phyloP scores from a whole-genome alignment of 306 rosid species.

The Leucaena leucocephala region DNA sequence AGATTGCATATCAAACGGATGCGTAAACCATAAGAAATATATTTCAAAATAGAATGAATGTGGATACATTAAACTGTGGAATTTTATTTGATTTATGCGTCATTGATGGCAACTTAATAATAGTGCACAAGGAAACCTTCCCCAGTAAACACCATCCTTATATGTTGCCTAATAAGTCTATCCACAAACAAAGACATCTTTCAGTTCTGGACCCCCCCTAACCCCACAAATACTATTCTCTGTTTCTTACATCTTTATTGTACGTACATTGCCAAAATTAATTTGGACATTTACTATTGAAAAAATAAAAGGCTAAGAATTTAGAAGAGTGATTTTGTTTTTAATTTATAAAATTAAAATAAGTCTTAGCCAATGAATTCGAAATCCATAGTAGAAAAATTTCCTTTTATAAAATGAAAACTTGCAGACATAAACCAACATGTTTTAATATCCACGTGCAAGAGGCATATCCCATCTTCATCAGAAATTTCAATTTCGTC shows the following conservation, averaged over 20 bases:
- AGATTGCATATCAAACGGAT: no score
- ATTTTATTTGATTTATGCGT: neutral
- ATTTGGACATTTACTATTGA: neutral
- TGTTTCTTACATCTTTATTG: no score
- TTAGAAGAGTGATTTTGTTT: neutral
- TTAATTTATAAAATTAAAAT: no score
- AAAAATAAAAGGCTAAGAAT: neutral
- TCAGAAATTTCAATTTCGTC: neutral
- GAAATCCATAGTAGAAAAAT: neutral
- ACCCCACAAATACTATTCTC: neutral
- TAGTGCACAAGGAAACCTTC: constrained; percentile 22
- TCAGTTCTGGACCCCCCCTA: neutral
- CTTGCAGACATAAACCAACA: neutral
- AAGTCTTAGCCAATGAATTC: no score
- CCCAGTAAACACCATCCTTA: constrained; percentile 17
- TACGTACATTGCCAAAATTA: no score
- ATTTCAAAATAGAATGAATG: neutral
- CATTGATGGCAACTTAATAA: neutral
- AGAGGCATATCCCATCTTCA: constrained; percentile 5
- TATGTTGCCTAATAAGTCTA: neutral
- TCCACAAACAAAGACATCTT: neutral
- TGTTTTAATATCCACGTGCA: constrained; percentile 2
- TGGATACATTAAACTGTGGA: neutral
- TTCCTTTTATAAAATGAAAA: neutral
- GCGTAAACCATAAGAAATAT: neutral